Evolutionary conservation across 192 early-diverging fungal genomes (phyloP).

Genomic region (Umbelopsis sp.): DNA sequence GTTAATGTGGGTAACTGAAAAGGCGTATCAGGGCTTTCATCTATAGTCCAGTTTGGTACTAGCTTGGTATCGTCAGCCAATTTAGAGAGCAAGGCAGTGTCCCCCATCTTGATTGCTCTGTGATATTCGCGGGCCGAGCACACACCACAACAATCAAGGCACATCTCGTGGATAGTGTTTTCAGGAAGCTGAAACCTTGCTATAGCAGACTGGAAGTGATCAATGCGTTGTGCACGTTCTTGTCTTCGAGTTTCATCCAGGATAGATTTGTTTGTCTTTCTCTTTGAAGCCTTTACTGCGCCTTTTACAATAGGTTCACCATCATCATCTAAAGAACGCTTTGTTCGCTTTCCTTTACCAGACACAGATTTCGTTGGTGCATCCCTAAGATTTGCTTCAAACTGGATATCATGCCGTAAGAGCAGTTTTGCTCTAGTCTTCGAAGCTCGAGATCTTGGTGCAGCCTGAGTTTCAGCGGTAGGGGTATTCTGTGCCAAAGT

Average conservation of each 20-base stretch:
- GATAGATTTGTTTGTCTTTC: not conserved
- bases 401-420: not conserved
- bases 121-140: slow-evolving; percentile 46
- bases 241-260: not conserved
- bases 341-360: not conserved
- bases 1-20: not conserved
- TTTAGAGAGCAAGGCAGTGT: slow-evolving; percentile 13
- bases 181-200: not conserved
- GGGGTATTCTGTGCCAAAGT: not conserved
- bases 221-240: not conserved
- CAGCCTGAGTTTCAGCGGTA: not conserved
- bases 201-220: not conserved
- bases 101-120: slow-evolving; percentile 30
- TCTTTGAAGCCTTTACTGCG: not conserved
- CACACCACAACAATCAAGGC: slow-evolving; percentile 44
- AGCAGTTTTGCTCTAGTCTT: slow-evolving; percentile 5
- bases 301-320: not conserved
- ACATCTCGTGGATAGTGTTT: not conserved
- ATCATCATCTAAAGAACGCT: not conserved
- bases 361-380: not conserved
- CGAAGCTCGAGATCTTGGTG: not conserved
- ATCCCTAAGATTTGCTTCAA: not conserved
- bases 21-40: not conserved
- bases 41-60: slow-evolving; percentile 2
- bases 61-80: slow-evolving; percentile 1